phyloP scores from a whole-genome alignment of 805 yeast species.

The Kuraishia piskuri region DNA sequence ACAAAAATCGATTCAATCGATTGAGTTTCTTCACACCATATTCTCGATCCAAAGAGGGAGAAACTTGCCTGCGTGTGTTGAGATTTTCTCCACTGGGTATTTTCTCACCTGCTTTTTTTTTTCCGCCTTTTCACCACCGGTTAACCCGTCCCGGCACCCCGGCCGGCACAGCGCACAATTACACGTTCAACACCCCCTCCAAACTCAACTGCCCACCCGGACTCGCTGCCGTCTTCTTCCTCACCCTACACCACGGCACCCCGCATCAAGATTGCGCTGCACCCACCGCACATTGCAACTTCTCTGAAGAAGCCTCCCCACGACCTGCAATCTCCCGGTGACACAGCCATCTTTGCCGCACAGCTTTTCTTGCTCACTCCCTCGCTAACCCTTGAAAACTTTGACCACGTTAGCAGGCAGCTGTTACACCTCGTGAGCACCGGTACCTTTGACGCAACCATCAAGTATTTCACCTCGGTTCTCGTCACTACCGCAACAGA shows the following conservation, averaged over 20 bases:
- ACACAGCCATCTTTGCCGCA: not conserved
- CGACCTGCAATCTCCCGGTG: not conserved
- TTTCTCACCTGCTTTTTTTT: too few species aligned
- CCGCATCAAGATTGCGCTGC: not conserved
- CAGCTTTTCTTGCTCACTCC: not conserved
- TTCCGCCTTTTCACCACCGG: too few species aligned
- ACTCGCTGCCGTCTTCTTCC: not conserved
- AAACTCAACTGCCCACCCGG: not conserved
- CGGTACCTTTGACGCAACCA: not conserved
- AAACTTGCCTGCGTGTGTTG: too few species aligned
- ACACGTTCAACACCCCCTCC: not conserved
- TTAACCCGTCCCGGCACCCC: not conserved
- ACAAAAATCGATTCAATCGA: too few species aligned
- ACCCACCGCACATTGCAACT: not conserved
- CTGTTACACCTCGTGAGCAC: not conserved
- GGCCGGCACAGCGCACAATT: not conserved
- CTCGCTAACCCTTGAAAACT: not conserved
- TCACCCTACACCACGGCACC: not conserved
- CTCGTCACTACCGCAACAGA: not conserved
- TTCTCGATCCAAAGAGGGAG: too few species aligned
- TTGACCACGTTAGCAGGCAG: not conserved
- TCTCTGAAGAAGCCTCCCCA: not conserved
- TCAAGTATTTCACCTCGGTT: not conserved
- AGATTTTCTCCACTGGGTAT: not conserved
- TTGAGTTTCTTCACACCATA: too few species aligned